Base-by-base conservation (phyloP, 257 asterid genomes). In the Fraxinus pennsylvanica region DNA sequence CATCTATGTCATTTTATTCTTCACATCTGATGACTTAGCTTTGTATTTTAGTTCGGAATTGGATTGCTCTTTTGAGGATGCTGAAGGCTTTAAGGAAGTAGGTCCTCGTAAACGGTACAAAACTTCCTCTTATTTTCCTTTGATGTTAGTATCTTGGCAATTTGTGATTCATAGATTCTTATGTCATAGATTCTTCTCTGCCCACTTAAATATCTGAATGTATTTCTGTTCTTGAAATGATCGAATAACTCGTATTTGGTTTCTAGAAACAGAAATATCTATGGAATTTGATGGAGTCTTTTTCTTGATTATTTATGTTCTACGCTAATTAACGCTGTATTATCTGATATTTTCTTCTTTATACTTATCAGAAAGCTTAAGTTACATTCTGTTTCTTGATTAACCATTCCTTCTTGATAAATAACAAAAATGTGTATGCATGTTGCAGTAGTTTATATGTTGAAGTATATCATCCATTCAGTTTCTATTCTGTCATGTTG, bases 51-150 rank as follows among this genome's bases (percentile, higher is more conserved):
- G 85, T 67, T 68, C 74, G 71, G 82, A 73, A 73, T 29, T 75
- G 21, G 85, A 73, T 32, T 68, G 78, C 74, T 68, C 79, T 39
- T 73, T 81, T 68, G 82, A 70, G 14, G 79, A 67, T 73, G 69
- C 82, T 66, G 85, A 77, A 77, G 76, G 76, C 50, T 73, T 76
- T 45, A 81, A 77, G 72, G 85, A 81, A 75, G 71, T 66, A 50
- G 67, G 79, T 43, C 45, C 82, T 10, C 82, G 85, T 17, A 81
- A 81, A 66, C 79, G 85, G 85, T 81, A 81, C 36, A 1, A 47
- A 6, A 15, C 21, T 21, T 47, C 30, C 41, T 21, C 13, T 50
- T 73, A 30, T 8, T 47, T 59, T 5, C 13, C 63, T 25, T 73
- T n/a, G n/a, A 5, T 36, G 10, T 59, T 47, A 72, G 29, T 45